Evolutionary conservation across 768 basidiomycete species (phyloP).

Genomic region (Leucosporidium yakuticum): DNA sequence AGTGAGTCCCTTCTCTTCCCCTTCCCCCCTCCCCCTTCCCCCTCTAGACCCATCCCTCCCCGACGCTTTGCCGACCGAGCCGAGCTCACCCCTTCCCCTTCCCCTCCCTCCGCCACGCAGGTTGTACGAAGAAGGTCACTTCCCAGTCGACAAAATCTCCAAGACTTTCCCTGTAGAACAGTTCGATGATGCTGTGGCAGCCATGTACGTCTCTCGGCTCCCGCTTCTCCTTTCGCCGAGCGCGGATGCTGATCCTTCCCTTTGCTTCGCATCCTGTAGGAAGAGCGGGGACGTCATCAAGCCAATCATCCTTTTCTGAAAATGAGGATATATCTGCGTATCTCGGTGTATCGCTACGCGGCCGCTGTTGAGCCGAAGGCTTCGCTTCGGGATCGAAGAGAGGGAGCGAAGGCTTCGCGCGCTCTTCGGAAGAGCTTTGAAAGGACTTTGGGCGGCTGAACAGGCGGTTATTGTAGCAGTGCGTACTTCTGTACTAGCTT

Average conservation of each 20-base stretch:
- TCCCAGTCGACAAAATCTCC: conserved; percentile 39
- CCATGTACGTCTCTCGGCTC: conserved; percentile 17
- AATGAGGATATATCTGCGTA: not conserved
- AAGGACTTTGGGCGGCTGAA: no score
- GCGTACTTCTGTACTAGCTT: no score
- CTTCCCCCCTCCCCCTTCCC: not conserved
- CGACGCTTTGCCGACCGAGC: no score
- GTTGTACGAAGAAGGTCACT: conserved; percentile 36
- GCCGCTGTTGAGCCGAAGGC: no score
- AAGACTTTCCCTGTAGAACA: conserved; percentile 35
- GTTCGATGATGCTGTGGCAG: conserved; percentile 35
- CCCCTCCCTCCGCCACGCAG: not conserved
- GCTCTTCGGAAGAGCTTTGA: no score
- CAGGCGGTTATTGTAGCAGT: no score
- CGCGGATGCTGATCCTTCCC: not conserved
- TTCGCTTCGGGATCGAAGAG: no score
- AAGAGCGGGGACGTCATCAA: conserved; percentile 2
- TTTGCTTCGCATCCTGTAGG: not conserved
- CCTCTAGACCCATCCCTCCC: not conserved
- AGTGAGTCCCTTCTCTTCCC: not conserved
- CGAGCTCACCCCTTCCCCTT: no score
- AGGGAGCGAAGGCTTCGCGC: no score
- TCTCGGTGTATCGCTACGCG: no score
- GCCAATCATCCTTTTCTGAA: not conserved
- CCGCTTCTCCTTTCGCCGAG: not conserved